Evolutionary conservation across 305 asterid species (phyloP).

Genomic region (Coffea humblotiana): DNA sequence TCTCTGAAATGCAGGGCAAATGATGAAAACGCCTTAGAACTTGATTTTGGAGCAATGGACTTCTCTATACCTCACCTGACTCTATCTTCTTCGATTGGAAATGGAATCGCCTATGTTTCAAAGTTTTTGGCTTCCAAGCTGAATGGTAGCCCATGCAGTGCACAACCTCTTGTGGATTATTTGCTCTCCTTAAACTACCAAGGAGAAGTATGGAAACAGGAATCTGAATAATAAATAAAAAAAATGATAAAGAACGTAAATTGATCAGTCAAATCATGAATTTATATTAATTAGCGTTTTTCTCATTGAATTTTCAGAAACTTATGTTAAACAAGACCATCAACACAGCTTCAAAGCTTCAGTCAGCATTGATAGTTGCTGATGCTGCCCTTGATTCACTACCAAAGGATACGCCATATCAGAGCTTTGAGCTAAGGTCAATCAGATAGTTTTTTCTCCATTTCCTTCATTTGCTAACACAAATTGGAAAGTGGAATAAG

Average conservation of each 20-base stretch:
- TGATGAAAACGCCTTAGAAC: conserved; percentile 78
- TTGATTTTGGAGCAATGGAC: conserved; percentile 88
- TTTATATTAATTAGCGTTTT: background rate
- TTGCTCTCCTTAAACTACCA: conserved; percentile 69
- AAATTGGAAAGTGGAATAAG: background rate
- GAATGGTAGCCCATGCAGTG: conserved; percentile 36
- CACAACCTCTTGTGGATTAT: conserved; percentile 73
- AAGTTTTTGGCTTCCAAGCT: conserved; percentile 73
- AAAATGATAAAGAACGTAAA: background rate
- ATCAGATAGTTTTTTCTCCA: background rate
- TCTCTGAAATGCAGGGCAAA: conserved; percentile 67
- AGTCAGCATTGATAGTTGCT: conserved; percentile 66
- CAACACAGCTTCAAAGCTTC: conserved; percentile 66
- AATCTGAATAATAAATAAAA: background rate
- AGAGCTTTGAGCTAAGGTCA: conserved; percentile 76
- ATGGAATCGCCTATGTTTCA: conserved; percentile 62
- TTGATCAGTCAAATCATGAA: background rate
- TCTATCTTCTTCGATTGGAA: conserved; percentile 77
- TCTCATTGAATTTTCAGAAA: conserved; percentile 42
- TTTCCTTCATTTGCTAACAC: background rate
- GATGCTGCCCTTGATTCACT: conserved; percentile 60
- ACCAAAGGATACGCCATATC: conserved; percentile 65
- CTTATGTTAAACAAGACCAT: conserved; percentile 84
- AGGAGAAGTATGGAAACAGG: conserved; percentile 55
- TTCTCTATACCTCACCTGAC: conserved; percentile 59